These are phyloP conservation scores for Malassezia japonica DNA, from an alignment of 1,284 basidiomycete species.

Conservation along the genomic window DNA sequence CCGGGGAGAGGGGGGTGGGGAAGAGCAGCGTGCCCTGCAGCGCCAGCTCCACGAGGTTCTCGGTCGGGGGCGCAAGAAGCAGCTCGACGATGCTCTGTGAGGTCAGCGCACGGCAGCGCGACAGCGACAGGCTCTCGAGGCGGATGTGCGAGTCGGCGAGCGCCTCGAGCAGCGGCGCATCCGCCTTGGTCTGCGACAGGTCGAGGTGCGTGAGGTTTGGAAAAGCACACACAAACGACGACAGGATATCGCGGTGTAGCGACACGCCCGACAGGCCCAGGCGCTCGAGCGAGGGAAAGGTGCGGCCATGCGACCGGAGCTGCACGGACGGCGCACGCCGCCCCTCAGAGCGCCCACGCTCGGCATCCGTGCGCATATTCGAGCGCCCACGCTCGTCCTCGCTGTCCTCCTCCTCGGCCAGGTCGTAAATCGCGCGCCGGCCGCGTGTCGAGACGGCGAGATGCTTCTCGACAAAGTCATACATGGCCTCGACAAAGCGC, in stretches of 20 bases:
- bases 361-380: not conserved
- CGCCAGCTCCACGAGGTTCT: slow-evolving; percentile 65
- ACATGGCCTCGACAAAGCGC: slow-evolving; percentile 72
- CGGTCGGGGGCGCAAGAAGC: slow-evolving; percentile 29
- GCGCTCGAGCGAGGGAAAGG: slow-evolving; percentile 68
- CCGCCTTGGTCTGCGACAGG: slow-evolving; percentile 59
- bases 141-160: slow-evolving; percentile 60
- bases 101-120: slow-evolving; percentile 60
- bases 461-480: slow-evolving; percentile 68
- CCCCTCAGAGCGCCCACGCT: no score
- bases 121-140: slow-evolving; percentile 72
- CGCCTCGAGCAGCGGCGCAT: slow-evolving; percentile 63
- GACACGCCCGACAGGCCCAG: slow-evolving; percentile 74
- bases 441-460: slow-evolving; percentile 47
- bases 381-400: not conserved
- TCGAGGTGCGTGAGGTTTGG: slow-evolving; percentile 70
- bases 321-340: not conserved
- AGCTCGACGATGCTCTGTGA: slow-evolving; percentile 32
- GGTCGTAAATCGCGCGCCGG: slow-evolving; percentile 7
- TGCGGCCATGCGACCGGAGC: slow-evolving; percentile 7
- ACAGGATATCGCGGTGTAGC: slow-evolving; percentile 66
- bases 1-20: slow-evolving; percentile 63
- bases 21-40: slow-evolving; percentile 82
- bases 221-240: slow-evolving; percentile 72
- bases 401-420: slow-evolving; percentile 25